Conservation (phyloP, 208 protist genomes). For the Porcisia hertigi region DNA sequence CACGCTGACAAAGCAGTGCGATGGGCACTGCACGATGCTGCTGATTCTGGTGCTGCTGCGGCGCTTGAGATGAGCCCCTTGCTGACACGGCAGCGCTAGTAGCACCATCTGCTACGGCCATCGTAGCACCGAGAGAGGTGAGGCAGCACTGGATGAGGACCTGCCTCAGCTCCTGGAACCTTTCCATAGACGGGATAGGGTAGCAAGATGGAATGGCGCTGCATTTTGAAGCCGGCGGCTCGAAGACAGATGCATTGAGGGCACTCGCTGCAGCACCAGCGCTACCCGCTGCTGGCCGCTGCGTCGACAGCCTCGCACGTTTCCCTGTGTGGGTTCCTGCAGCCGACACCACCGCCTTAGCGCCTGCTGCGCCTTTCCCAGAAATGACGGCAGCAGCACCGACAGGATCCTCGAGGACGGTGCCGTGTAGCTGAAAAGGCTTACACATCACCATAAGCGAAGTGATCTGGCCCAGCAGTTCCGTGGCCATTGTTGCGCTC, state of each 20-base stretch:
- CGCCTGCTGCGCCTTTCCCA: not conserved
- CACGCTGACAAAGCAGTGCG: conserved; percentile 63
- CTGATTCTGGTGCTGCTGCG: not conserved
- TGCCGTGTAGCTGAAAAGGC: conserved; percentile 28
- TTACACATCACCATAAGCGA: conserved; percentile 38
- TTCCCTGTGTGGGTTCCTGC: not conserved
- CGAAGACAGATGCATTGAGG: not conserved
- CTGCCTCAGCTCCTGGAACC: conserved; percentile 12
- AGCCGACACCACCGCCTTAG: not conserved
- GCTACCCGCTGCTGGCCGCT: conserved; percentile 4
- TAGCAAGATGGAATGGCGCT: conserved; percentile 24
- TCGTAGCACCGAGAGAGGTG: conserved; percentile 6
- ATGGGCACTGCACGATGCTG: conserved; percentile 20
- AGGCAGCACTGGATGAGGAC: conserved; percentile 24
- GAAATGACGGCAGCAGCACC: not conserved
- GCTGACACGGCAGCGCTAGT: not conserved
- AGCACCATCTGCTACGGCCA: not conserved
- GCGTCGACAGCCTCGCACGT: conserved; percentile 10
- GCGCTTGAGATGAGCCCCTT: not conserved
- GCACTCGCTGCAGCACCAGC: not conserved
- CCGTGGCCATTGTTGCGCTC: conserved; percentile 33
- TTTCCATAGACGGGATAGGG: conserved; percentile 18
- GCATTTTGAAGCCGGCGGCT: not conserved
- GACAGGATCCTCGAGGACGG: conserved; percentile 8
- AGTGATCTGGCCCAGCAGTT: conserved; percentile 42